Percentiles rank a stretch among this genome's conserved stretches.
phyloP scores from a whole-genome alignment of 805 yeast genomes.

The Nakazawaea wyomingensis region DNA sequence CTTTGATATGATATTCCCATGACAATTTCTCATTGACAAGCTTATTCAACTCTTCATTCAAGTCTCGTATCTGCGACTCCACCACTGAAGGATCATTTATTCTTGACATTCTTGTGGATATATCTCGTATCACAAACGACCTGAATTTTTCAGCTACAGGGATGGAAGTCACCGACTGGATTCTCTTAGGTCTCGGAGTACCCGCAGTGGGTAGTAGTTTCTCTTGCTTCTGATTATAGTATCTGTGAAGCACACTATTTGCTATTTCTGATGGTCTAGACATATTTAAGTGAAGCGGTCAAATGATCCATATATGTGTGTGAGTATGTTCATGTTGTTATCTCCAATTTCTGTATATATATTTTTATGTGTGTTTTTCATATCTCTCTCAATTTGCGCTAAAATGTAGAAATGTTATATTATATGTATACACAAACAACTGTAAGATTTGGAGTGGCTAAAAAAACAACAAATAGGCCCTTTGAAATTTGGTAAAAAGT shows the following conservation, averaged over 20 bases:
- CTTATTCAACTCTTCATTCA: constrained; percentile 70
- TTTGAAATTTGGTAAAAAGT: background rate
- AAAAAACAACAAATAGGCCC: background rate
- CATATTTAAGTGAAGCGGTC: too few species aligned
- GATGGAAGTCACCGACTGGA: constrained; percentile 46
- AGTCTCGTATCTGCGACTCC: constrained; percentile 61
- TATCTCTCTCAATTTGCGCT: background rate
- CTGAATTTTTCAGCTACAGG: constrained; percentile 73
- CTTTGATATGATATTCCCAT: constrained; percentile 73
- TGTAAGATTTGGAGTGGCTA: background rate
- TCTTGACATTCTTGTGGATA: constrained; percentile 51
- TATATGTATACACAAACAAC: too few species aligned
- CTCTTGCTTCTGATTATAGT: constrained; percentile 55
- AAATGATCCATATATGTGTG: too few species aligned
- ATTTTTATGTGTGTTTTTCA: background rate
- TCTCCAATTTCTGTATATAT: background rate
- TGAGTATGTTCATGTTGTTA: too few species aligned
- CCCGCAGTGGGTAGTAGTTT: constrained; percentile 23
- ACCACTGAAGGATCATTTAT: constrained; percentile 57
- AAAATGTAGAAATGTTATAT: too few species aligned
- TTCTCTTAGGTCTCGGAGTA: constrained; percentile 55
- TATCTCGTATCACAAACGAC: constrained; percentile 53
- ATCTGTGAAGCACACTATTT: constrained; percentile 62
- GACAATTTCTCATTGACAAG: constrained; percentile 60
- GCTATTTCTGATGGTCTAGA: constrained; percentile 76